Evolutionary conservation across 257 asterid genomes (phyloP), one percentile per base, ranked within the genome.

Genomic region (Solanum corneliomulleri): DNA sequence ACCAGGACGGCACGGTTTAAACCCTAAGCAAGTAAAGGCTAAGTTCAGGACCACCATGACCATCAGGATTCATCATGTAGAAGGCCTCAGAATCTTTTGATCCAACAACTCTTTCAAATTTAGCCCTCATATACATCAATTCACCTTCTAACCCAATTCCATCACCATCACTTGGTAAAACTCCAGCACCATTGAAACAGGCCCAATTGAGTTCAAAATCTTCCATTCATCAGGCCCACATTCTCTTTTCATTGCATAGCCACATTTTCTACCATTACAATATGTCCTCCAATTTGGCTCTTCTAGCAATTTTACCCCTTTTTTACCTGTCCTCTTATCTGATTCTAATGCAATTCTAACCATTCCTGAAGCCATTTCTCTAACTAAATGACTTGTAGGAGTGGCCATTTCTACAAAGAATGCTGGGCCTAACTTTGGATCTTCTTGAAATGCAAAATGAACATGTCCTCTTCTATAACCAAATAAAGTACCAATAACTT

Each of bases 61-160:
- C 93, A 89, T 97, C 99, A 7, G 99, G 99, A 85, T 93, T 97
- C 96, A 95, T 97, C 99, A 97, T 97, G 91, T 97, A 97, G 84
- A 95, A 97, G 12, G 99, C 98, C 83, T 97, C 99, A 2, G 99
- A 97, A 88, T 97, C 99, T 89, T 94, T 97, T 44, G 97, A 91
- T 33, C 99, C 98, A 8, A 93, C 97, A 58, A 97, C 99, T 84
- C 99, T 91, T 88, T 97, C 99, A 89, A 97, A 97, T 92, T 88
- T 93, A 5, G 99, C 99, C 85, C 98, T 88, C 98, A 97, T 97
- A 11, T 97, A 97, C 99, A 96, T 97, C 62, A 95, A 83, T 87
- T 94, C 99, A 9, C 99, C 98, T 23, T 90, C 97, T 0, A 77
- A 41, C 7, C 89, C 94, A 9, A 83, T 88, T 25, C 87, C 94